Evolutionary conservation across 495 filamentous ascomycete genomes (phyloP).

Genomic region (Hamigera avellanea): DNA sequence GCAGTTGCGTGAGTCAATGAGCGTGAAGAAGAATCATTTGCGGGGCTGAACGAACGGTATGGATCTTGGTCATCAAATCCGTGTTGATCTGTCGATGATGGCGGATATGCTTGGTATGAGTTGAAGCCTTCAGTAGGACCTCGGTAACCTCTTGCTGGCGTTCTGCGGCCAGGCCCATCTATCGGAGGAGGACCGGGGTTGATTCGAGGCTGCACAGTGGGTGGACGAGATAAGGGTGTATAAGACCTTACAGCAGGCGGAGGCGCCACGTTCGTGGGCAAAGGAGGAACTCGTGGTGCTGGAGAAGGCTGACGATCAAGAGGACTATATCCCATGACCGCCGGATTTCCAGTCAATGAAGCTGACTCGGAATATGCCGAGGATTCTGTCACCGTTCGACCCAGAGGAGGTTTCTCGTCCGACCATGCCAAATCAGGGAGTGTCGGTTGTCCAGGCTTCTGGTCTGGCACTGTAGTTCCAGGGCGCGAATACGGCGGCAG

Average conservation of each 20-base stretch:
- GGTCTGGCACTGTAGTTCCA: slow-evolving; percentile 22
- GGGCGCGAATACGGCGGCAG: slow-evolving; percentile 49
- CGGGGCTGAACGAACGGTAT: slow-evolving; percentile 7
- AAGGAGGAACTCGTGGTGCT: slow-evolving; percentile 15
- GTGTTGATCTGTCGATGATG: background rate
- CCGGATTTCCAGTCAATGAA: slow-evolving; percentile 46
- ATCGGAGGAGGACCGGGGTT: slow-evolving; percentile 6
- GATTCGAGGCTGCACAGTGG: slow-evolving; percentile 1
- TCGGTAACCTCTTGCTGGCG: slow-evolving; percentile 4
- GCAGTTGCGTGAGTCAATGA: slow-evolving; percentile 6
- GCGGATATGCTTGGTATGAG: slow-evolving; percentile 3
- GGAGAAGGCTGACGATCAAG: slow-evolving; percentile 21
- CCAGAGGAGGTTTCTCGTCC: slow-evolving; percentile 18
- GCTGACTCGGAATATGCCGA: slow-evolving; percentile 30
- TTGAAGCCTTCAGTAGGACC: slow-evolving; percentile 3
- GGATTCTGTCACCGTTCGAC: slow-evolving; percentile 30
- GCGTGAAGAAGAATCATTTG: slow-evolving; percentile 8
- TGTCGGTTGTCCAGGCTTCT: slow-evolving; percentile 24
- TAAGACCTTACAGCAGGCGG: slow-evolving; percentile 7
- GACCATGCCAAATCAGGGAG: slow-evolving; percentile 25
- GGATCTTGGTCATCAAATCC: background rate
- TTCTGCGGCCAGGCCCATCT: slow-evolving; percentile 5
- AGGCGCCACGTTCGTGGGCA: slow-evolving; percentile 8
- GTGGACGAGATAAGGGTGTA: slow-evolving; percentile 10
- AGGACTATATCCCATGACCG: slow-evolving; percentile 45